A percentile compares a stretch with the other conserved stretches of the same genome.
Conservation (phyloP, 2,329 filamentous ascomycete genomes). For the Botrytis byssoidea region DNA sequence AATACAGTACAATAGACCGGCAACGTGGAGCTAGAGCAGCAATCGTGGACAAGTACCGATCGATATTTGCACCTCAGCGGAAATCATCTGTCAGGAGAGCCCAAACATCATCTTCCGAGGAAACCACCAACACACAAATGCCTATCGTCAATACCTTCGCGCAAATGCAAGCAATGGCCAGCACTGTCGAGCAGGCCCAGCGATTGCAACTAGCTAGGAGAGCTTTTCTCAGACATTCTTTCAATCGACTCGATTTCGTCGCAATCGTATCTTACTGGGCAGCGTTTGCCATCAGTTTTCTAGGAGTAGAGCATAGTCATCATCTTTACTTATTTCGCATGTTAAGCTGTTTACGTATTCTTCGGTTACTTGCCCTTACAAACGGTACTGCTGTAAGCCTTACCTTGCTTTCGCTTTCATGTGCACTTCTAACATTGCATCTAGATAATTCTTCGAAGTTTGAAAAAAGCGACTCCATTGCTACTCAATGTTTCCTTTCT, state of each 20-base stretch:
- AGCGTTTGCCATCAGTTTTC: slow-evolving; percentile 71
- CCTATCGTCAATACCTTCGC: slow-evolving; percentile 44
- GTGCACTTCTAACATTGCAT: slow-evolving; percentile 9
- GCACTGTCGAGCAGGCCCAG: slow-evolving; percentile 73
- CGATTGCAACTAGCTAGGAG: slow-evolving; percentile 82
- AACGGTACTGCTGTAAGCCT: slow-evolving; percentile 81
- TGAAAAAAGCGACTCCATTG: slow-evolving; percentile 92
- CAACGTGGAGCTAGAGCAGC: slow-evolving; percentile 71
- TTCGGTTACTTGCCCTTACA: slow-evolving; percentile 86
- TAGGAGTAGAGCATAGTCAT: slow-evolving; percentile 63
- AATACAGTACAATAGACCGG: slow-evolving; percentile 88
- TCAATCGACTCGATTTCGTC: slow-evolving; percentile 92
- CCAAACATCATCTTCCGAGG: slow-evolving; percentile 27
- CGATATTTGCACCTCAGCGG: slow-evolving; percentile 78
- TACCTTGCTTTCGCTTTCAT: background rate
- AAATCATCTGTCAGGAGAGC: slow-evolving; percentile 43
- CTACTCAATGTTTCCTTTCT: slow-evolving; percentile 92
- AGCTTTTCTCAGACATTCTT: slow-evolving; percentile 90
- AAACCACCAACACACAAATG: slow-evolving; percentile 27
- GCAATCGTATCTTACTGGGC: slow-evolving; percentile 97
- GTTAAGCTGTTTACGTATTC: slow-evolving; percentile 90
- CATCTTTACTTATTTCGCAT: slow-evolving; percentile 92
- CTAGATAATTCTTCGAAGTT: slow-evolving; percentile 85
- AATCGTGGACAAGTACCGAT: slow-evolving; percentile 71
- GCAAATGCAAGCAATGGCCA: slow-evolving; percentile 54